Conservation (phyloP, 192 early-diverging fungal genomes). For the Backusella parvicylindrica region DNA sequence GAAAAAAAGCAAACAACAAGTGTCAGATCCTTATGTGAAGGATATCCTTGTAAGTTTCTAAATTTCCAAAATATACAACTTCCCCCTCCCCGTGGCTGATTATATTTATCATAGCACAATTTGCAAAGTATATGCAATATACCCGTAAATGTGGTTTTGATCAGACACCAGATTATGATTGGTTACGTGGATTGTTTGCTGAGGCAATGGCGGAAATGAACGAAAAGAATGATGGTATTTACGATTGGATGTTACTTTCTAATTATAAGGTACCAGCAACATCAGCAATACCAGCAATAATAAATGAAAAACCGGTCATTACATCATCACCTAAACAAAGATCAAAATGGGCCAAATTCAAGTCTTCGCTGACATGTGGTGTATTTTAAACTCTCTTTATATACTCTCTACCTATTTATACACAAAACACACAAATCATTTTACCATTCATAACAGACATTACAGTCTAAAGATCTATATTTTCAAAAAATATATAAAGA, state of each 20-base stretch:
- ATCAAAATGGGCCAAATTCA: neutral
- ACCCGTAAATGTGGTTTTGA: slow-evolving; percentile 90
- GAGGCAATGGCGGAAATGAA: no score
- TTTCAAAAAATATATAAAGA: no score
- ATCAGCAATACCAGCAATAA: neutral
- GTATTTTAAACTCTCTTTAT: neutral
- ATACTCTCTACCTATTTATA: neutral
- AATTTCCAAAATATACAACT: no score
- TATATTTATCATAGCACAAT: slow-evolving; percentile 58
- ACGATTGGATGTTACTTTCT: no score
- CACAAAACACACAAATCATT: neutral
- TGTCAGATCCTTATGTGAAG: slow-evolving; percentile 84
- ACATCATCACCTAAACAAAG: neutral
- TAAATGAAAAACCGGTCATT: neutral
- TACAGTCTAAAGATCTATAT: neutral
- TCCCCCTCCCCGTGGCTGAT: no score
- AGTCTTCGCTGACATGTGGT: neutral
- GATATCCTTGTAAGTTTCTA: slow-evolving; percentile 62
- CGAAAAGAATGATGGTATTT: no score
- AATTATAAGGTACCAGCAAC: neutral
- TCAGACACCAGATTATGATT: slow-evolving; percentile 95
- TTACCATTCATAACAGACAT: neutral
- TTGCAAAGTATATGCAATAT: slow-evolving; percentile 81
- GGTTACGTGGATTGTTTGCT: slow-evolving; percentile 76
- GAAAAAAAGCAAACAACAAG: slow-evolving; percentile 91